Evolutionary conservation across 768 basidiomycete species (phyloP).

Genomic region (Boletus edulis): DNA sequence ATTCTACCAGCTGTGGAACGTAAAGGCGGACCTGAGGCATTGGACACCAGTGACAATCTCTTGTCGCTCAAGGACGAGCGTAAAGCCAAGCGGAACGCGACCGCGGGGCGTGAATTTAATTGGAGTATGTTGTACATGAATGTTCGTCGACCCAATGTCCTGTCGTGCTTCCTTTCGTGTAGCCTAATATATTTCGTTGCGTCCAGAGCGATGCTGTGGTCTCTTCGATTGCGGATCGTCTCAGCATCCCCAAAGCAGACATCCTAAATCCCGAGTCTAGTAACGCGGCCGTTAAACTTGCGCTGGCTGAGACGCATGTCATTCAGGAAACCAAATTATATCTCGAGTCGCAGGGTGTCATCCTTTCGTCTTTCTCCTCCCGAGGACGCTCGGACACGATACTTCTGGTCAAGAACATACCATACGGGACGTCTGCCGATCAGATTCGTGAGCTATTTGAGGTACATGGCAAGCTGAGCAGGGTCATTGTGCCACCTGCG

Average conservation of each 20-base stretch:
- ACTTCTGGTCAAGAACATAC: conserved; percentile 95
- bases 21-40: conserved; percentile 44
- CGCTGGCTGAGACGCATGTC: conserved; percentile 93
- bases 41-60: conserved; percentile 41
- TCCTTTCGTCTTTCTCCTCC: conserved; percentile 55
- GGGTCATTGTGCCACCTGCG: conserved; percentile 84
- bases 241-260: conserved; percentile 83
- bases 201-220: conserved; percentile 90
- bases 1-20: conserved; percentile 82
- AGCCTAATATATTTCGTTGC: conserved; percentile 19
- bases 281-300: conserved; percentile 89
- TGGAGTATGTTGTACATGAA: conserved; percentile 98
- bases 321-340: conserved; percentile 93
- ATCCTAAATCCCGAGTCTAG: conserved; percentile 83
- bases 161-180: conserved; percentile 15
- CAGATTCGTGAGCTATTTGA: conserved; percentile 81
- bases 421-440: conserved; percentile 76
- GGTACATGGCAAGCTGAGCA: conserved; percentile 63
- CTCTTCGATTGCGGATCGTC: conserved; percentile 84
- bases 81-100: conserved; percentile 59
- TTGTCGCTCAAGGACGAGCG: conserved; percentile 58
- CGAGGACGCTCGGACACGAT: conserved; percentile 67
- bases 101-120: conserved; percentile 78
- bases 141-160: conserved; percentile 52
- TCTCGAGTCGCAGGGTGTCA: conserved; percentile 74